These are phyloP conservation scores for Ophiosphaerella narmari DNA, from an alignment of 2,329 filamentous ascomycete genomes.

Conservation along the genomic window DNA sequence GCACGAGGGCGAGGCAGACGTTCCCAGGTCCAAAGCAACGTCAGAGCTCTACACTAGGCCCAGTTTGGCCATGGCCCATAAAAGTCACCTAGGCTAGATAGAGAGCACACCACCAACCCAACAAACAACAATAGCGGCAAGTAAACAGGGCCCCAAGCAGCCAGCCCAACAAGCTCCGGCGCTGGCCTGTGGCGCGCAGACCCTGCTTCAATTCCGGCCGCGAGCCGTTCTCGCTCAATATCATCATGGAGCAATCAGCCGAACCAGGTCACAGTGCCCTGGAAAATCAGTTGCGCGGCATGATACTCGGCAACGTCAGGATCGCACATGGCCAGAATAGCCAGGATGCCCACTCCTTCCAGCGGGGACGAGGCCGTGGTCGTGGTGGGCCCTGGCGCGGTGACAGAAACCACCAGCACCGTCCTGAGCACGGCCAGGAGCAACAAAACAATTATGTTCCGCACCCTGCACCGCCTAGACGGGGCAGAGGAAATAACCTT, in stretches of 20 bases:
- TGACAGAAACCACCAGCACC: constrained; percentile 9
- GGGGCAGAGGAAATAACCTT: constrained; percentile 13
- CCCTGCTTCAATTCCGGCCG: too few species aligned
- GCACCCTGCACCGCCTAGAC: constrained; percentile 3
- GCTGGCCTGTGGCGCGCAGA: too few species aligned
- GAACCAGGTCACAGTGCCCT: constrained; percentile 19
- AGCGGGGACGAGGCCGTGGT: constrained; percentile 28
- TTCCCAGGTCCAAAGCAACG: constrained; percentile 6
- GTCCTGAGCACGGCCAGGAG: constrained; percentile 13
- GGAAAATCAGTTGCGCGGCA: constrained; percentile 62
- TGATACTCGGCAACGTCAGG: constrained; percentile 62
- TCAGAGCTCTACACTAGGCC: constrained; percentile 18
- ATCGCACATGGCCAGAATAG: constrained; percentile 23
- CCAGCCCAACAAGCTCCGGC: background rate
- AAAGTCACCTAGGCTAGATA: background rate
- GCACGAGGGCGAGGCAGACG: background rate
- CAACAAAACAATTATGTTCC: constrained; percentile 5
- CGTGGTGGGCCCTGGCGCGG: constrained; percentile 19
- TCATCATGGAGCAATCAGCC: constrained; percentile 23
- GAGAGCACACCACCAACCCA: background rate
- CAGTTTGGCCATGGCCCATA: constrained; percentile 8
- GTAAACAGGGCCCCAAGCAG: background rate
- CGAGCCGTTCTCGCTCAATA: background rate
- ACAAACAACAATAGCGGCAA: background rate
- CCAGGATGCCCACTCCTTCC: constrained; percentile 18